A percentile compares a stretch with the other conserved stretches of the same genome.
Conservation (phyloP, 176 grass and related monocot genomes). For the Tillandsia leiboldiana region DNA sequence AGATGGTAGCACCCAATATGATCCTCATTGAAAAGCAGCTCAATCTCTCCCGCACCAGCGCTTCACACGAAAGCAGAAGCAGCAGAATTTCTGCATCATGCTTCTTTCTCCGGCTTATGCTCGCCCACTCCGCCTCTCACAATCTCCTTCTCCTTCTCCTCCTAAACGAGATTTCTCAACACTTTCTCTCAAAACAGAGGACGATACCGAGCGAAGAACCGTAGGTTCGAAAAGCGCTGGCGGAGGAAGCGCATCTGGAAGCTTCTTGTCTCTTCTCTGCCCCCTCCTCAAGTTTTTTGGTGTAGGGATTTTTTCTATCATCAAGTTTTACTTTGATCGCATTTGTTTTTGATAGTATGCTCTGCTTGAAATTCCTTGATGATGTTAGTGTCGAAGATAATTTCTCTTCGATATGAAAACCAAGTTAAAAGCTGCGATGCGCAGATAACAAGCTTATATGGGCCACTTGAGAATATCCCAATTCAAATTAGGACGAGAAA, state of each 20-base stretch:
- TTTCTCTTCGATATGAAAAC: constrained; percentile 5
- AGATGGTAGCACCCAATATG: no score
- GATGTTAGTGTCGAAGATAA: not conserved
- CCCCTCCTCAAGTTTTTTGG: constrained; percentile 79
- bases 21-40: no score
- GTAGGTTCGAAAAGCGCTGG: not conserved
- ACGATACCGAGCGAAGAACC: constrained; percentile 6
- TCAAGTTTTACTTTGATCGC: not conserved
- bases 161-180: not conserved
- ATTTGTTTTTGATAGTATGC: not conserved
- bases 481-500: no score
- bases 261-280: constrained; percentile 67
- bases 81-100: no score
- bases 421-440: not conserved
- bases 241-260: constrained; percentile 12
- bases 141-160: not conserved
- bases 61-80: no score
- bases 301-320: constrained; percentile 24
- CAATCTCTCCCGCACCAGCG: no score
- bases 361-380: no score
- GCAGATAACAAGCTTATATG: no score
- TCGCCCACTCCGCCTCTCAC: no score
- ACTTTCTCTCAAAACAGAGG: constrained; percentile 20
- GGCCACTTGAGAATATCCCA: no score
- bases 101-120: no score